Evolutionary conservation across 2,329 filamentous ascomycete species (phyloP).

Genomic region (Neofusicoccum cordaticola): DNA sequence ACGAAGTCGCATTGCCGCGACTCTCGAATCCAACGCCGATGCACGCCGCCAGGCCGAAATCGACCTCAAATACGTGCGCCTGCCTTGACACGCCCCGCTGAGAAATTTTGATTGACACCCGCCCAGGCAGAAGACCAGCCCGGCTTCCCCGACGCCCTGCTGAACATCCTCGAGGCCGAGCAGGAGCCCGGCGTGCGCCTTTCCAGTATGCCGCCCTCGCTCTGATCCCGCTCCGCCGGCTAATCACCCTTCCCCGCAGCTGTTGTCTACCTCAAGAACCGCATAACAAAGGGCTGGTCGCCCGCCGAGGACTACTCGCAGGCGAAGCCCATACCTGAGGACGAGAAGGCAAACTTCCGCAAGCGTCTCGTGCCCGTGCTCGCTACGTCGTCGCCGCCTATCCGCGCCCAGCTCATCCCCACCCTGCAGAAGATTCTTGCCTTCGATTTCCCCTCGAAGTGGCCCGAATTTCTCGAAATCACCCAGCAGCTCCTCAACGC

Average conservation of each 20-base stretch:
- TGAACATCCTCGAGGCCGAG: conserved; percentile 87
- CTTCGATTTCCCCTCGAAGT: conserved; percentile 89
- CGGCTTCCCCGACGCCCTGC: conserved; percentile 84
- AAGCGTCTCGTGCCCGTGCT: conserved; percentile 86
- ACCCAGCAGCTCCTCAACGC: conserved; percentile 85
- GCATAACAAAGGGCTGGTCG: conserved; percentile 88
- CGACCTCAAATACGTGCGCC: conserved; percentile 74
- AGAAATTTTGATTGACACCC: conserved; percentile 26
- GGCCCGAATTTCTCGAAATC: conserved; percentile 92
- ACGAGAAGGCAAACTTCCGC: conserved; percentile 83
- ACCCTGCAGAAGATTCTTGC: conserved; percentile 94
- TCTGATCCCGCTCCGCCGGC: neutral
- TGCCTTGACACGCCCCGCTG: conserved; percentile 19
- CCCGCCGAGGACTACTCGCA: conserved; percentile 70
- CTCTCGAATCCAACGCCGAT: conserved; percentile 71
- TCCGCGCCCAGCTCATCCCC: conserved; percentile 90
- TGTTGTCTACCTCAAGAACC: conserved; percentile 97
- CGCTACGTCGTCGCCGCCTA: conserved; percentile 72
- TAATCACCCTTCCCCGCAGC: conserved; percentile 54
- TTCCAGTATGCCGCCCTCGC: conserved; percentile 66
- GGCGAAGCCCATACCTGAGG: conserved; percentile 75
- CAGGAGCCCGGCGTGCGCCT: conserved; percentile 81
- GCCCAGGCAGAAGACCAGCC: conserved; percentile 80
- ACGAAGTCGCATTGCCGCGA: conserved; percentile 73
- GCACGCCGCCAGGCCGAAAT: conserved; percentile 73